A percentile compares a stretch with the other conserved stretches of the same genome.
Evolutionary conservation across 495 filamentous ascomycete species (phyloP).

Genomic region (Talaromyces nanjingensis): DNA sequence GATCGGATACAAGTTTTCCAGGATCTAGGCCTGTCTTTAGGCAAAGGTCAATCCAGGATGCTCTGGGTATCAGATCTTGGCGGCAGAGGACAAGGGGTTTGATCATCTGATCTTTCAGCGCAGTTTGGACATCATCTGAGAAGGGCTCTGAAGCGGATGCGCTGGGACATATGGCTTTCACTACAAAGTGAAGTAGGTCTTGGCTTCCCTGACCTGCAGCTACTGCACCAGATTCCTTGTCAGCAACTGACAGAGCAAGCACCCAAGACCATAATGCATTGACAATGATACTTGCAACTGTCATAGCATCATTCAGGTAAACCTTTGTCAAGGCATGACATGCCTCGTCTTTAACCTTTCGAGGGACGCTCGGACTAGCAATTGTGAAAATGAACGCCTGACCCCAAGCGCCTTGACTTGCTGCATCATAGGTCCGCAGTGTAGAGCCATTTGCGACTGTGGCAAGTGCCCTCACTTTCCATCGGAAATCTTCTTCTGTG

Average conservation of each 20-base stretch:
- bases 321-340: slow-evolving; percentile 48
- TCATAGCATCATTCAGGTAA: slow-evolving; percentile 46
- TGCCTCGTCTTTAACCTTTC: slow-evolving; percentile 52
- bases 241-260: slow-evolving; percentile 50
- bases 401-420: slow-evolving; percentile 57
- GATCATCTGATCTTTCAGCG: slow-evolving; percentile 54
- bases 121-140: slow-evolving; percentile 27
- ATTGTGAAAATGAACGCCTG: slow-evolving; percentile 77
- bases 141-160: slow-evolving; percentile 29
- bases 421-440: slow-evolving; percentile 24
- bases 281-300: slow-evolving; percentile 53
- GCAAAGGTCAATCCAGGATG: slow-evolving; percentile 83
- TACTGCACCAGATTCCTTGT: slow-evolving; percentile 70
- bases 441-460: slow-evolving; percentile 45
- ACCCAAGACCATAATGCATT: slow-evolving; percentile 81
- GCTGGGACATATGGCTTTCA: slow-evolving; percentile 62
- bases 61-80: slow-evolving; percentile 65
- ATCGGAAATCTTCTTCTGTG: slow-evolving; percentile 64
- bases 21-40: slow-evolving; percentile 74
- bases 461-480: slow-evolving; percentile 65
- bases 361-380: slow-evolving; percentile 49
- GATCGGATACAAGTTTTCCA: slow-evolving; percentile 57
- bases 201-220: slow-evolving; percentile 57
- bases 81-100: slow-evolving; percentile 71
- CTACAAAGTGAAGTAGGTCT: slow-evolving; percentile 48